These are phyloP conservation scores for Auriculariales sp. DNA, from an alignment of 768 basidiomycete genomes.

Conservation along the genomic window DNA sequence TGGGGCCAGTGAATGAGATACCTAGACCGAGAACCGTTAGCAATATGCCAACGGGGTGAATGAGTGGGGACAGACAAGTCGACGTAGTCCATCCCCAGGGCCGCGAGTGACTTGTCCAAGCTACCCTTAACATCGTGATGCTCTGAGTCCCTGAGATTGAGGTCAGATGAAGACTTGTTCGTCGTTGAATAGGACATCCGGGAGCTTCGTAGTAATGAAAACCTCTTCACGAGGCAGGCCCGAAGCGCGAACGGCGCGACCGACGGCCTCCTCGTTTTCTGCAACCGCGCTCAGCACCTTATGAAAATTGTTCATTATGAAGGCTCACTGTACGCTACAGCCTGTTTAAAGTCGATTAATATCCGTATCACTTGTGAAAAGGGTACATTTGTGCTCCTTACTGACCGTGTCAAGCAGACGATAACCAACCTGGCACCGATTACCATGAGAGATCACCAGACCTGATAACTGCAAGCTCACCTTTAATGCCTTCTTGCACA, in stretches of 20 bases:
- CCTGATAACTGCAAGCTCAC: conserved; percentile 8
- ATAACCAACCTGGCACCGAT: conserved; percentile 28
- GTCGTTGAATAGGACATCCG: conserved; percentile 14
- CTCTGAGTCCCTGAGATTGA: not conserved
- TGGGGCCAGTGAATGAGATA: conserved; percentile 15
- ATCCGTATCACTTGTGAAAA: not conserved
- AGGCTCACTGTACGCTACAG: conserved; percentile 35
- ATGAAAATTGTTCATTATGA: not conserved
- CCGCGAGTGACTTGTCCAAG: conserved; percentile 8
- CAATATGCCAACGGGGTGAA: too few relatives aligned
- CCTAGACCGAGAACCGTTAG: too few relatives aligned
- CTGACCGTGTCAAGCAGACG: conserved; percentile 27
- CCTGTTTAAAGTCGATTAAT: conserved; percentile 12
- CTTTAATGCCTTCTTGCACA: conserved; percentile 22
- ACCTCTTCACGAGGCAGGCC: conserved; percentile 7
- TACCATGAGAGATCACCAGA: too few relatives aligned
- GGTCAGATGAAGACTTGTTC: conserved; percentile 17
- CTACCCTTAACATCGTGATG: conserved; percentile 8
- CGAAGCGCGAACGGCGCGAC: conserved; percentile 9
- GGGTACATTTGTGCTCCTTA: conserved; percentile 7
- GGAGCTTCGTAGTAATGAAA: conserved; percentile 13
- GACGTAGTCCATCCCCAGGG: conserved; percentile 10
- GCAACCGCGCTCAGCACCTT: not conserved
- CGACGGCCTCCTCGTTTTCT: conserved; percentile 15
- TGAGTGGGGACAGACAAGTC: conserved; percentile 37